A percentile compares a stretch with the other conserved stretches of the same genome.
Evolutionary conservation across 1,139 yeast species (phyloP).

Genomic region (Starmera stellimalicola): DNA sequence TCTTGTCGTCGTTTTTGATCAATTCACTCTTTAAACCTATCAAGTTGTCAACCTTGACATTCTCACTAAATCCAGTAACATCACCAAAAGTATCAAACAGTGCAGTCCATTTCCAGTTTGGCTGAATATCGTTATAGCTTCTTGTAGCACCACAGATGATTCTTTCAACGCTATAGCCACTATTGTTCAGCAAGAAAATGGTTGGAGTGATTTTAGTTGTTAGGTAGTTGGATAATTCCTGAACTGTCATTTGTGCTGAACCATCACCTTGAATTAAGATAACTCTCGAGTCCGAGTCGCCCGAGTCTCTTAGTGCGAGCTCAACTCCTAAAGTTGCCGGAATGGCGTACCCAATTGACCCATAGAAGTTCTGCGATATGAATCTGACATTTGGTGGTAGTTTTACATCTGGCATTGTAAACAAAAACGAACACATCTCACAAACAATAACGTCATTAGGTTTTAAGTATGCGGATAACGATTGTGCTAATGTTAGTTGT

Average conservation of each 20-base stretch:
- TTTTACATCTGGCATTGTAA: slow-evolving; percentile 54
- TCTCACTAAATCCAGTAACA: slow-evolving; percentile 26
- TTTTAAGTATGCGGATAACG: slow-evolving; percentile 29
- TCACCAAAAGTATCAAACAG: slow-evolving; percentile 66
- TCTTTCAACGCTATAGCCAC: slow-evolving; percentile 84
- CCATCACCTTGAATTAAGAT: slow-evolving; percentile 82
- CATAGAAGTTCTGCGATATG: slow-evolving; percentile 62
- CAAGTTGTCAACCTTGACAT: slow-evolving; percentile 24
- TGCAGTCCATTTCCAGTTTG: slow-evolving; percentile 69
- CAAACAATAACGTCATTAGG: slow-evolving; percentile 59
- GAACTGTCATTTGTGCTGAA: slow-evolving; percentile 83
- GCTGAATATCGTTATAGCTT: slow-evolving; percentile 70
- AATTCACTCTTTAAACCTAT: slow-evolving; percentile 29
- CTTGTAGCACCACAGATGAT: slow-evolving; percentile 70
- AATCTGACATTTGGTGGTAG: slow-evolving; percentile 44
- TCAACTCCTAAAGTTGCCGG: slow-evolving; percentile 81
- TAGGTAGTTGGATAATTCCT: slow-evolving; percentile 64
- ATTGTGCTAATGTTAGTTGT: slow-evolving; percentile 7
- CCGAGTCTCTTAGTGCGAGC: slow-evolving; percentile 52
- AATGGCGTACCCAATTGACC: slow-evolving; percentile 80
- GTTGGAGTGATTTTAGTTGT: slow-evolving; percentile 53
- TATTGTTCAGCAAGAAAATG: slow-evolving; percentile 65
- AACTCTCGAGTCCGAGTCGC: slow-evolving; percentile 43
- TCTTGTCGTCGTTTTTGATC: slow-evolving; percentile 21
- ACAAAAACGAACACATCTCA: slow-evolving; percentile 75